phyloP scores from a whole-genome alignment of 192 early-diverging fungal species.

The Linnemannia elongata region DNA sequence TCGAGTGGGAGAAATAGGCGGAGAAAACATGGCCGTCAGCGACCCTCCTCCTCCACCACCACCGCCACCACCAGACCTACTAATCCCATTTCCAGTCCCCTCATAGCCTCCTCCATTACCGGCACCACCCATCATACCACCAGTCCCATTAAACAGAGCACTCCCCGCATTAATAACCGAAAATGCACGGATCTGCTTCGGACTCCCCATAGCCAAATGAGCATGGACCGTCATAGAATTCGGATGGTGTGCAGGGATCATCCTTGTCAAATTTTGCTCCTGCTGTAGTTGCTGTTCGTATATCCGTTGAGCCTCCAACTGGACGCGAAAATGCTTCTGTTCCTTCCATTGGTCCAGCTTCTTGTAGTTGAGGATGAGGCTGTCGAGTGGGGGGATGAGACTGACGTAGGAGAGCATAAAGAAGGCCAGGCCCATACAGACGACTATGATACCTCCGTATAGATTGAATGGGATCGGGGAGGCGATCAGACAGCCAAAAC shows the following conservation, averaged over 20 bases:
- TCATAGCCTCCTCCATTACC: conserved; percentile 1
- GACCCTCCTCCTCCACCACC: conserved; percentile 2
- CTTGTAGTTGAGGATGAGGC: conserved; percentile 45
- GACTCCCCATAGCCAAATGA: conserved; percentile 22
- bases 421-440: conserved; percentile 49
- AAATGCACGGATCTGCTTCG: conserved; percentile 29
- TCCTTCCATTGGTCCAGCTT: conserved; percentile 51
- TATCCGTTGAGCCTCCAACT: conserved; percentile 43
- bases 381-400: conserved; percentile 43
- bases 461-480: conserved; percentile 46
- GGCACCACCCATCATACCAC: not conserved
- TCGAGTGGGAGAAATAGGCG: conserved; percentile 21
- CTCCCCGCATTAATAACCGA: conserved; percentile 21
- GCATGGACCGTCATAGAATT: conserved; percentile 29
- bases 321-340: conserved; percentile 53
- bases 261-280: conserved; percentile 39
- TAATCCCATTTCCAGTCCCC: conserved; percentile 5
- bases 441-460: conserved; percentile 49
- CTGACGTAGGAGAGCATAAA: conserved; percentile 50
- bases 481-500: conserved; percentile 49
- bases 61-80: too few relatives aligned
- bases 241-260: conserved; percentile 37
- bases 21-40: conserved; percentile 30
- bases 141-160: conserved; percentile 13
- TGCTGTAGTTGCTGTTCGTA: conserved; percentile 54